A percentile compares a stretch with the other conserved stretches of the same genome.
Conservation (phyloP, 116 monocot species). For the Zostera marina region DNA sequence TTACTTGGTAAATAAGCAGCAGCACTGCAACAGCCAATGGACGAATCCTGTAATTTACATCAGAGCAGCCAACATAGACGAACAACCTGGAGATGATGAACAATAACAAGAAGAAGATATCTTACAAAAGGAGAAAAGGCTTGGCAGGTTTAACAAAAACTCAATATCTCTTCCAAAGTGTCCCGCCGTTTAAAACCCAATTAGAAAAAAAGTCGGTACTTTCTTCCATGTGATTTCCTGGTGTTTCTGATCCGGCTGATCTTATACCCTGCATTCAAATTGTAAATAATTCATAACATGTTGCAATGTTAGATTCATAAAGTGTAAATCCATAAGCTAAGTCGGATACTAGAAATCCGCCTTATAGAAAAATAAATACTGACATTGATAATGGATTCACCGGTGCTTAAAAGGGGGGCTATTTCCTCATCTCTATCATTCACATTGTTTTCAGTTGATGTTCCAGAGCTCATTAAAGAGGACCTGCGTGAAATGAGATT, state of each 20-base stretch:
- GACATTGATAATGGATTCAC: slow-evolving; percentile 3
- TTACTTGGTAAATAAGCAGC: slow-evolving; percentile 1
- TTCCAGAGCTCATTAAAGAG: slow-evolving; percentile 16
- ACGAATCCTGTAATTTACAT: not conserved
- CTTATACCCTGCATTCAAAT: slow-evolving; percentile 3
- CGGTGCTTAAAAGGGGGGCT: not conserved
- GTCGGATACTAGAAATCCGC: not conserved
- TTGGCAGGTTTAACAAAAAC: not conserved
- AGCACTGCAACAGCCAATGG: not conserved
- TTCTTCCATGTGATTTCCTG: not conserved
- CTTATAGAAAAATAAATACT: slow-evolving; percentile 1
- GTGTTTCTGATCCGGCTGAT: not conserved
- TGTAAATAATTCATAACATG: not conserved
- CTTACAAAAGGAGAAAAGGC: slow-evolving; percentile 1
- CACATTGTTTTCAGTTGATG: slow-evolving; percentile 23
- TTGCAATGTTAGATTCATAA: not conserved
- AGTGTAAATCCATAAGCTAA: not conserved
- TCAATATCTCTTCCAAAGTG: slow-evolving; percentile 10
- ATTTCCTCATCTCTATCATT: slow-evolving; percentile 1
- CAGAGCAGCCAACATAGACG: not conserved
- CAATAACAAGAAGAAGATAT: slow-evolving; percentile 1
- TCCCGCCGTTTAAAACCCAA: slow-evolving; percentile 22
- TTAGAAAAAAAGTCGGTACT: not conserved
- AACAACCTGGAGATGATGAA: not conserved
- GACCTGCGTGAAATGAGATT: slow-evolving; percentile 12